phyloP scores from a whole-genome alignment of 306 rosid genomes.

The Cicer chorassanicum region DNA sequence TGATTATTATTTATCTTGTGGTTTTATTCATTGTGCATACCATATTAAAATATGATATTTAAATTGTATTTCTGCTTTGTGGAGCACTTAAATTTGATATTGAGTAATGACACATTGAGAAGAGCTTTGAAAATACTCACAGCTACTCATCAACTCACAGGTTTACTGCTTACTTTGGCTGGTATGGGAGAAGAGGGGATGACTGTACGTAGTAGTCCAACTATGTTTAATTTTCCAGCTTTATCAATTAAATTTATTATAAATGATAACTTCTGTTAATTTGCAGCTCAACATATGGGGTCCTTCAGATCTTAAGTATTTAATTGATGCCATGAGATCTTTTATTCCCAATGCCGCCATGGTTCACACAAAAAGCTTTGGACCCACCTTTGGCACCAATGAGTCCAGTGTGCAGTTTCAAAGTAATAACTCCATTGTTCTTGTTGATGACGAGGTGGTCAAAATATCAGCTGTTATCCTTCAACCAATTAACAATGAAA shows the following conservation, averaged over 20 bases:
- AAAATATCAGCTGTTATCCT: slow-evolving; percentile 82
- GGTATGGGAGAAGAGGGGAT: slow-evolving; percentile 91
- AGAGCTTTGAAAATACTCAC: slow-evolving; percentile 41
- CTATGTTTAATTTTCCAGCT: slow-evolving; percentile 26
- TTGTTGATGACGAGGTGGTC: slow-evolving; percentile 81
- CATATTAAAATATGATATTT: neutral
- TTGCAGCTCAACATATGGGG: slow-evolving; percentile 87
- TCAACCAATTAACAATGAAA: slow-evolving; percentile 55
- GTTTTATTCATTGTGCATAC: slow-evolving; percentile 28
- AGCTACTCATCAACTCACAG: slow-evolving; percentile 51
- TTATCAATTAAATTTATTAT: slow-evolving; percentile 19
- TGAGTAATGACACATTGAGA: slow-evolving; percentile 1
- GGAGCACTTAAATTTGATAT: slow-evolving; percentile 29
- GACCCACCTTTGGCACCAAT: slow-evolving; percentile 49
- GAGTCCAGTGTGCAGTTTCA: slow-evolving; percentile 42
- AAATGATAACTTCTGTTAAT: slow-evolving; percentile 37
- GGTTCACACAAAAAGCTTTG: slow-evolving; percentile 95
- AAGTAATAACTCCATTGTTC: slow-evolving; percentile 73
- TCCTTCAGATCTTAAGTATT: slow-evolving; percentile 83
- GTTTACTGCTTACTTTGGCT: slow-evolving; percentile 92
- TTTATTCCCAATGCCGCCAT: slow-evolving; percentile 91
- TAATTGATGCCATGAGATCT: slow-evolving; percentile 85
- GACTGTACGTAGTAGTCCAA: slow-evolving; percentile 65
- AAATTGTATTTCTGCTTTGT: slow-evolving; percentile 4
- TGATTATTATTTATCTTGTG: slow-evolving; percentile 6